Evolutionary conservation across 2,329 filamentous ascomycete genomes (phyloP), one percentile per base, ranked within the genome.

Genomic region (Paramyrothecium sp.): DNA sequence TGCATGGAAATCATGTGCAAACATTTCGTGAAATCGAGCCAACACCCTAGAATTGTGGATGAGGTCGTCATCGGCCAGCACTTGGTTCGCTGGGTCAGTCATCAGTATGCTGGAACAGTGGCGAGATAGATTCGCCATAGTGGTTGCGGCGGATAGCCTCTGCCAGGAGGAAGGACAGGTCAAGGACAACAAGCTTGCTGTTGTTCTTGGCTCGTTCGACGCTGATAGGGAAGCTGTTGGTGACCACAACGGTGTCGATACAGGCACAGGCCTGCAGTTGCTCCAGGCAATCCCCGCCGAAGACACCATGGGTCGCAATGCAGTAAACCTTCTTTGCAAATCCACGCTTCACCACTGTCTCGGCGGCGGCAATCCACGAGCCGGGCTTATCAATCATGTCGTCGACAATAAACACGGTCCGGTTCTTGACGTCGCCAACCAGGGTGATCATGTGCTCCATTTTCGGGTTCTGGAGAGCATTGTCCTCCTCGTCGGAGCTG

Each of bases 351-450:
- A 97, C 91, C 2, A 97, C 94, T 1, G 93, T 96, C 79, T 99
- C 95, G 13, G 95, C 95, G 7, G 95, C 95, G 7, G 94, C 94
- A 64, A 99, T 96, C 95, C 95, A 99, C 7, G 92, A 97, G 16
- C 90, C 91, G 11, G 92, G 88, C 78, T 97, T 97, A 77, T 99
- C 95, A 69, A 99, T 97, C 90, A 99, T 98, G 72, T 99, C 95
- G 72, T 99, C 95, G 53, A 99, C 90, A 60, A 99, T 92, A 71
- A 99, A 89, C 55, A 98, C 95, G 0, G 91, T 89, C 58, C 91
- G 87, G 70, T 91, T 87, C 69, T 88, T 89, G 59, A 99, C 95
- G 67, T 98, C 91, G 59, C 95, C 95, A 16, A 99, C 95, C n/a
- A 99, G 81, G 0, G 95, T 99, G 66, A 99, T 96, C 79, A 94